phyloP scores from a whole-genome alignment of 805 yeast genomes.

The Suhomyces kilbournensis region DNA sequence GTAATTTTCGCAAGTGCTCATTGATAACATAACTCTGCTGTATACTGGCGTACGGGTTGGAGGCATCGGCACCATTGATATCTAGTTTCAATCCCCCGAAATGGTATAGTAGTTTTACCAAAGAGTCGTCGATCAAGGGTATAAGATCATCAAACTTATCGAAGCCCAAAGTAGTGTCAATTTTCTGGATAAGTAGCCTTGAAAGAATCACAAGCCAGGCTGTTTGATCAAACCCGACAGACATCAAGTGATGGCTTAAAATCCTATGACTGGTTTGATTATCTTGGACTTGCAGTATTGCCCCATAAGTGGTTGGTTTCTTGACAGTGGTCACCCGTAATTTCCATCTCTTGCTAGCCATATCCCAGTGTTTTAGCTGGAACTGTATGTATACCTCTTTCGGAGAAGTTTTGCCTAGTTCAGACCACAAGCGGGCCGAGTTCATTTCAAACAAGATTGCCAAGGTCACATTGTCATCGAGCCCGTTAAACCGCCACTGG shows the following conservation, averaged over 20 bases:
- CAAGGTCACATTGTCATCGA: conserved; percentile 20
- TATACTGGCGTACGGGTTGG: conserved; percentile 22
- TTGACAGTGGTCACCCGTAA: conserved; percentile 30
- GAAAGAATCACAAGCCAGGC: conserved; percentile 30
- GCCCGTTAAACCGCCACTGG: conserved; percentile 29
- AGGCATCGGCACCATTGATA: not conserved
- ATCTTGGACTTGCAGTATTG: conserved; percentile 12
- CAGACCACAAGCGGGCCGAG: conserved; percentile 21
- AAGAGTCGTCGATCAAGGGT: conserved; percentile 22
- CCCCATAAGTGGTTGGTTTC: conserved; percentile 26
- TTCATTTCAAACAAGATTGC: conserved; percentile 34
- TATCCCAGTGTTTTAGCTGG: conserved; percentile 28
- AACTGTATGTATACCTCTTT: conserved; percentile 33
- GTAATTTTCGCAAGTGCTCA: conserved; percentile 26
- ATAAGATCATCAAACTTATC: conserved; percentile 28
- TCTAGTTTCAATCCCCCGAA: conserved; percentile 25
- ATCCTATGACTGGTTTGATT: conserved; percentile 15
- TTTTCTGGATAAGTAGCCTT: conserved; percentile 31
- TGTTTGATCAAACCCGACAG: conserved; percentile 31
- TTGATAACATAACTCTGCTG: conserved; percentile 19
- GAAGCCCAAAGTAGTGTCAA: conserved; percentile 33
- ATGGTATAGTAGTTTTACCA: conserved; percentile 24
- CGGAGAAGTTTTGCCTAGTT: conserved; percentile 14
- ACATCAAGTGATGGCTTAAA: conserved; percentile 23
- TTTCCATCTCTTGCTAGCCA: conserved; percentile 15